Evolutionary conservation across 257 asterid genomes (phyloP), one percentile per base, ranked within the genome.

Genomic region (Cordia subcordata): DNA sequence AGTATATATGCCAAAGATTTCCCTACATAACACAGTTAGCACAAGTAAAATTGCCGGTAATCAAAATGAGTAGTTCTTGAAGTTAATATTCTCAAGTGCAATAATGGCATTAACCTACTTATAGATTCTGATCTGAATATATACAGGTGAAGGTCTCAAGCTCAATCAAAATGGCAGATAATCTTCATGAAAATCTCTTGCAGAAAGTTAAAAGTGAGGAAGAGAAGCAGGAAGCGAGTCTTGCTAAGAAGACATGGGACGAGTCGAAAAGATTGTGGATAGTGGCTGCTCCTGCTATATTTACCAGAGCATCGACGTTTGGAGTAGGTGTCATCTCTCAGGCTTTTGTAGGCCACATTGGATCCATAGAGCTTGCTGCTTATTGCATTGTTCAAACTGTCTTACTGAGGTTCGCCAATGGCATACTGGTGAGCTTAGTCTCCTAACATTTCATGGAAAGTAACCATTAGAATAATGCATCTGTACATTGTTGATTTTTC

Each of bases 251-350:
- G 44, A 49, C 74, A 53, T 71, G 82, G 75, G 44, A 14, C 5
- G 83, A 82, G 68, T 71, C 69, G 12, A 82, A 76, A 66, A 82
- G 71, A 49, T 57, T 76, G 66, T 82, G 82, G 81, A 63, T 73
- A 20, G 71, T 82, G 27, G 85, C 88, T 16, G 77, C 60, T 1
- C 85, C 88, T 1, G 85, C 83, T 1, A 82, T 82, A 19, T 74
- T 82, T 19, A 71, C 83, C 0, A 68, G 82, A 13, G 70, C 77
- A 27, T 46, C 85, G 8, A 76, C 85, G 5, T 82, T 79, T 51
- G 88, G 85, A 10, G 66, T 70, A 4, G 71, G 64, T 20, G 74
- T 82, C 15, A 74, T 79, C 44, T 76, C 64, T 51, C 88, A 82
- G 53, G 77, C 83, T 0, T 82, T 82, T 60, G 64, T 82, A 3